Conservation (phyloP, 1,284 basidiomycete species). For the Pyrrhoderma lamaoense region DNA sequence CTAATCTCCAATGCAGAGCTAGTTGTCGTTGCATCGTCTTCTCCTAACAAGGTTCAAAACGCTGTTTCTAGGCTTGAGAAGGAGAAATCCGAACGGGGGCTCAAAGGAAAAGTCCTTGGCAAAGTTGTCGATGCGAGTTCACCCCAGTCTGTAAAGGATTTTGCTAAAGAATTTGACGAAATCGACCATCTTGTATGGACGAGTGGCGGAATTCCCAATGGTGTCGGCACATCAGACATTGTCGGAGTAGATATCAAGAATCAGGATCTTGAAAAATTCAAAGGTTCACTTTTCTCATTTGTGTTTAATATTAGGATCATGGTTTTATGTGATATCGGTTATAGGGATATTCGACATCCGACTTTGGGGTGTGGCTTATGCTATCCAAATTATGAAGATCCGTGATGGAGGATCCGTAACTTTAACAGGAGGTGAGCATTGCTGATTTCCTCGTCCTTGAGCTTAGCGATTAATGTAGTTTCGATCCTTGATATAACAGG, state of each 20-base stretch:
- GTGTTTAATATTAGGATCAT: too few species aligned
- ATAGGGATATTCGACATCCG: slow-evolving; percentile 17
- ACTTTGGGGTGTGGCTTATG: slow-evolving; percentile 19
- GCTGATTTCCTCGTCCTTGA: neutral
- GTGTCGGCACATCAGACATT: neutral
- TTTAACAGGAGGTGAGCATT: slow-evolving; percentile 17
- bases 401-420: slow-evolving; percentile 16
- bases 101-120: slow-evolving; percentile 13
- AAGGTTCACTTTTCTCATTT: too few species aligned
- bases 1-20: slow-evolving; percentile 16
- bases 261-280: slow-evolving; percentile 12
- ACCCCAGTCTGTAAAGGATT: slow-evolving; percentile 8
- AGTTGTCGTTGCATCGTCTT: slow-evolving; percentile 19
- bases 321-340: too few species aligned
- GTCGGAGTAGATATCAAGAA: slow-evolving; percentile 9
- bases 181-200: slow-evolving; percentile 22
- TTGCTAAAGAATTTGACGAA: slow-evolving; percentile 17
- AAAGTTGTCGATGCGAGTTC: slow-evolving; percentile 15
- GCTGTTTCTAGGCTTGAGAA: slow-evolving; percentile 11
- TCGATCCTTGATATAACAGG: too few species aligned
- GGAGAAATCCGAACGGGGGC: neutral
- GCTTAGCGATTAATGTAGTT: neutral
- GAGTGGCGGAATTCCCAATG: slow-evolving; percentile 9
- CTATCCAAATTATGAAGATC: slow-evolving; percentile 18
- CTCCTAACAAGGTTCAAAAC: slow-evolving; percentile 11